These are phyloP conservation scores for Paramecium octaurelia DNA, from an alignment of 73 alveolate genomes.

Conservation along the genomic window DNA sequence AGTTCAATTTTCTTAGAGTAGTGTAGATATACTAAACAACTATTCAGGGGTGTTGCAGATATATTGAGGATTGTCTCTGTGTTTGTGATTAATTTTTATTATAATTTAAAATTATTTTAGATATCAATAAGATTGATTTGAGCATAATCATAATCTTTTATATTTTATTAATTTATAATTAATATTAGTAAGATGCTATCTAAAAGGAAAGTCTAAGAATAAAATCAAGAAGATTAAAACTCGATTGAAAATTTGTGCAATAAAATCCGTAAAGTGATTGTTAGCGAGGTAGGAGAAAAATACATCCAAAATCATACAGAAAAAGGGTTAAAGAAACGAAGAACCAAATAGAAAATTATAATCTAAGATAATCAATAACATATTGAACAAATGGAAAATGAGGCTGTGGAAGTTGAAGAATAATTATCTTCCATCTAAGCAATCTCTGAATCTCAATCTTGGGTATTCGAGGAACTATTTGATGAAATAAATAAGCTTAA, in stretches of 20 bases:
- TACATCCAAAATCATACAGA: neutral
- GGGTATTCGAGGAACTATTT: conserved; percentile 6
- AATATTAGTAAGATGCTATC: neutral
- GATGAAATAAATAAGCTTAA: neutral
- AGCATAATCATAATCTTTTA: neutral
- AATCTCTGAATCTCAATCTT: neutral
- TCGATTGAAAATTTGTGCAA: neutral
- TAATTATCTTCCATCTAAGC: neutral
- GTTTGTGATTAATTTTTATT: neutral
- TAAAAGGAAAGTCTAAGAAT: neutral
- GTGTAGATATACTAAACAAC: neutral
- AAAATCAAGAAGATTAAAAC: neutral
- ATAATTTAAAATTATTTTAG: neutral
- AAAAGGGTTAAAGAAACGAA: neutral
- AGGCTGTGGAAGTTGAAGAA: neutral
- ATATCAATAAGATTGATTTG: neutral
- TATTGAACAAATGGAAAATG: neutral
- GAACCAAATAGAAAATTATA: neutral
- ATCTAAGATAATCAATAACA: neutral
- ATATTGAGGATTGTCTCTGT: neutral
- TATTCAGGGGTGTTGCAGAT: neutral
- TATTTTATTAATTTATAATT: neutral
- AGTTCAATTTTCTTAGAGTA: neutral
- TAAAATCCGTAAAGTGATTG: neutral
- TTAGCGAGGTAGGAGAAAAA: neutral